Percentiles rank a stretch among this genome's conserved stretches.
These are phyloP conservation scores for Suhomyces chickasaworum DNA, from an alignment of 1,139 yeast species.

Conservation along the genomic window DNA sequence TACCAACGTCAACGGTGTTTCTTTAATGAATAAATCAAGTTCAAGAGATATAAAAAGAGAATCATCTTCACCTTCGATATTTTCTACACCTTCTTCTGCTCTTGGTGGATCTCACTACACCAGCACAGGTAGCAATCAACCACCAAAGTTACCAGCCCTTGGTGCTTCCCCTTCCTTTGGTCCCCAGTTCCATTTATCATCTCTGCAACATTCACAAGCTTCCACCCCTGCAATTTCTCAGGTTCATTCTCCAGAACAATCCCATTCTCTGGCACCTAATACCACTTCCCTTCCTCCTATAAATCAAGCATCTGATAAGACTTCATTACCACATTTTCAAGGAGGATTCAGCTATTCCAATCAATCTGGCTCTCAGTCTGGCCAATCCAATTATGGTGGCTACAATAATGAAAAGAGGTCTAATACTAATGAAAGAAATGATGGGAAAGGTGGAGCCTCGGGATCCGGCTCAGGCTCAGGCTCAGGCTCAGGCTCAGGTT, in stretches of 20 bases:
- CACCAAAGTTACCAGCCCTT: conserved; percentile 39
- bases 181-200: conserved; percentile 39
- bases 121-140: conserved; percentile 18
- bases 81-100: conserved; percentile 41
- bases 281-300: conserved; percentile 38
- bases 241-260: conserved; percentile 24
- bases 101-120: conserved; percentile 30
- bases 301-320: conserved; percentile 25
- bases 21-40: conserved; percentile 30
- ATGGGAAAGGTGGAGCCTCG: conserved; percentile 17
- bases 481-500: conserved; percentile 18
- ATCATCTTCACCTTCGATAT: conserved; percentile 19
- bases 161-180: conserved; percentile 46
- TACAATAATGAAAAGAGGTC: neutral
- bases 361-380: conserved; percentile 18
- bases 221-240: conserved; percentile 22
- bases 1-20: conserved; percentile 25
- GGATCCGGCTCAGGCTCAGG: conserved; percentile 17
- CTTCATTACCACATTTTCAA: conserved; percentile 23
- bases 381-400: conserved; percentile 11
- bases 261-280: conserved; percentile 5
- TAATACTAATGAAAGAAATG: conserved; percentile 5
- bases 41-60: conserved; percentile 16
- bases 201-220: conserved; percentile 13
- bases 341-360: conserved; percentile 18